Evolutionary conservation across 192 early-diverging fungal genomes (phyloP).

Genomic region (Coemansia sp.): DNA sequence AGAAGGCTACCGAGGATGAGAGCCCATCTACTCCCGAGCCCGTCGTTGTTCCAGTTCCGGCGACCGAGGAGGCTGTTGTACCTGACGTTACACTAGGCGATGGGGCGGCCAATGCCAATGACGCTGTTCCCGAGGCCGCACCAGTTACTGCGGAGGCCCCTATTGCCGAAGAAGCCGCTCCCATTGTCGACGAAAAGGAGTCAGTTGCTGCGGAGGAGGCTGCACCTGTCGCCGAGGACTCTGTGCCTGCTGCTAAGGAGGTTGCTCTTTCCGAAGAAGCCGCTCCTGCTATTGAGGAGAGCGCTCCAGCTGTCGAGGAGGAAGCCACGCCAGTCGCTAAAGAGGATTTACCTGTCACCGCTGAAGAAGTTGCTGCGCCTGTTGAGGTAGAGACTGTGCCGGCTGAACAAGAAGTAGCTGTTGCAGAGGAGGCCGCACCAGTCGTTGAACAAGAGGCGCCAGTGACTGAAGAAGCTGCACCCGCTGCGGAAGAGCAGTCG

Average conservation of each 20-base stretch:
- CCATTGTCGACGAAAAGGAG: background rate
- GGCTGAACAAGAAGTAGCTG: background rate
- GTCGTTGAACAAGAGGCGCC: background rate
- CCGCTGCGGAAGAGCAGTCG: background rate
- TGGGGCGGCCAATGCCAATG: background rate
- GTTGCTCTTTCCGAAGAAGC: conserved; percentile 7
- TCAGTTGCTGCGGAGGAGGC: conserved; percentile 10
- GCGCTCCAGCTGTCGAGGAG: background rate
- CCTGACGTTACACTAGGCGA: background rate
- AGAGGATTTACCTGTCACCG: background rate
- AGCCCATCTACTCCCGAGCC: background rate
- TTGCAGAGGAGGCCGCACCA: conserved; percentile 18
- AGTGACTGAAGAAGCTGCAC: background rate
- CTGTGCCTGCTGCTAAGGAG: conserved; percentile 14
- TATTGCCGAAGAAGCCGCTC: background rate
- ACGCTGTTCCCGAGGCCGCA: conserved; percentile 9
- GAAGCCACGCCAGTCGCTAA: background rate
- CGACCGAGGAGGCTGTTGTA: conserved; percentile 12
- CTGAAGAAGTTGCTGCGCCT: background rate
- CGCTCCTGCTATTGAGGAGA: conserved; percentile 1
- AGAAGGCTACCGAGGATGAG: conserved; percentile 11
- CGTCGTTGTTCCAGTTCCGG: background rate
- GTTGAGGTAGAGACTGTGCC: conserved; percentile 1
- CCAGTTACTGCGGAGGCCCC: conserved; percentile 2
- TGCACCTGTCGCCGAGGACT: conserved; percentile 3